These are phyloP conservation scores for Lachnum nothofagi DNA, from an alignment of 2,329 filamentous ascomycete genomes.

Conservation along the genomic window DNA sequence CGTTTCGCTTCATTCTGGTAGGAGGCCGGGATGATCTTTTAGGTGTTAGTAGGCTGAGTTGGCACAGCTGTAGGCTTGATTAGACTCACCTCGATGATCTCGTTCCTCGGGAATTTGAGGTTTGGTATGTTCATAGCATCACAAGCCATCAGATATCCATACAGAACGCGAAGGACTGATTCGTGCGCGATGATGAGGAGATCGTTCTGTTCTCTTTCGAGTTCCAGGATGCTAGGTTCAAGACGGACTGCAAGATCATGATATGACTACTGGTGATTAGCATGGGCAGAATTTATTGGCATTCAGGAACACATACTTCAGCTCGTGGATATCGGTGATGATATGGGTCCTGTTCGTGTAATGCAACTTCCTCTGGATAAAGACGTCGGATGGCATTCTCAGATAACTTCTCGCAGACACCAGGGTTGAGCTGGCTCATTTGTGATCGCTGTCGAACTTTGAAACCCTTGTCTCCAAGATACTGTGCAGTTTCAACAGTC, in stretches of 20 bases:
- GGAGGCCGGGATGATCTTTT: conserved; percentile 80
- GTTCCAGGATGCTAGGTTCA: conserved; percentile 93
- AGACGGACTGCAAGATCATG: conserved; percentile 97
- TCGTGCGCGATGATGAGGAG: conserved; percentile 98
- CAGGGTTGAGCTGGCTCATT: conserved; percentile 95
- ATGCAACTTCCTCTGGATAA: conserved; percentile 85
- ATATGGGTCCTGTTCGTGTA: conserved; percentile 92
- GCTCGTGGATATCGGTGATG: conserved; percentile 94
- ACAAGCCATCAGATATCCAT: conserved; percentile 98
- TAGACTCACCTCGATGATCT: conserved; percentile 85
- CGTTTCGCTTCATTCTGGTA: conserved; percentile 95
- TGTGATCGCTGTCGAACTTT: conserved; percentile 88
- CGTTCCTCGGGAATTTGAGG: conserved; percentile 87
- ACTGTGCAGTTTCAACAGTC: conserved; percentile 83
- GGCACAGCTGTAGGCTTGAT: no score
- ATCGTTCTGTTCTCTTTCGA: conserved; percentile 94
- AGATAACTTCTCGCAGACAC: conserved; percentile 89
- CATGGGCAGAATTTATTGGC: conserved; percentile 4
- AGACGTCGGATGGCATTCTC: conserved; percentile 73
- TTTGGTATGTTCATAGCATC: conserved; percentile 90
- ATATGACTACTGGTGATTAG: conserved; percentile 64
- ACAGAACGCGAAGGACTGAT: conserved; percentile 91
- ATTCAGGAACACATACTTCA: conserved; percentile 56
- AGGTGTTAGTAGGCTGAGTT: conserved; percentile 11
- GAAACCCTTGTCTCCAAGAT: conserved; percentile 73